Conservation (phyloP, 1,284 basidiomycete species). For the Wallemia mellicola region DNA sequence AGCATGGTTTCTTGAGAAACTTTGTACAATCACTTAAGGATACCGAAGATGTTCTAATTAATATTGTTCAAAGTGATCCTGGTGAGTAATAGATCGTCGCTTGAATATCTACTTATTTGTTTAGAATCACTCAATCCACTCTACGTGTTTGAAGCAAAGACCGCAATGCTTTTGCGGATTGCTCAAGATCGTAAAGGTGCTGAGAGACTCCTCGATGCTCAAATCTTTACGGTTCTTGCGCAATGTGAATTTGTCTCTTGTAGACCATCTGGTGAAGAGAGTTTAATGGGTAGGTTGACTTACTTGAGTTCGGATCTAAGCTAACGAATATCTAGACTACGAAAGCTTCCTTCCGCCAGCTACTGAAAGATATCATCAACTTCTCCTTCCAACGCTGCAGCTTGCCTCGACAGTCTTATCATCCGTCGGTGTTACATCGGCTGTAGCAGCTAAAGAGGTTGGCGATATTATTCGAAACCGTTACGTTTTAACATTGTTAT, state of each 20-base stretch:
- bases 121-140: constrained; percentile 62
- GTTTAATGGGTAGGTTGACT: constrained; percentile 35
- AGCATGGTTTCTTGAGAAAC: constrained; percentile 49
- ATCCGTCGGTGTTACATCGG: constrained; percentile 28
- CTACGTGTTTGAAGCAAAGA: constrained; percentile 84
- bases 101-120: constrained; percentile 4
- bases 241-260: constrained; percentile 66
- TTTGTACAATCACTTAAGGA: constrained; percentile 64
- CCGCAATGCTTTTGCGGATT: constrained; percentile 59
- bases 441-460: constrained; percentile 25
- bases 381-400: constrained; percentile 58
- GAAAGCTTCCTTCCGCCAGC: constrained; percentile 65
- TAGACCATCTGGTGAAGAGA: constrained; percentile 46
- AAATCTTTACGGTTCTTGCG: constrained; percentile 43
- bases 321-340: constrained; percentile 27
- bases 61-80: constrained; percentile 60
- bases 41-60: constrained; percentile 43
- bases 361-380: constrained; percentile 57
- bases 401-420: constrained; percentile 27
- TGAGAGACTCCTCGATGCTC: constrained; percentile 51
- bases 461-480: not conserved
- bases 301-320: too few relatives aligned
- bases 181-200: constrained; percentile 53
- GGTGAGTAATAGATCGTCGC: constrained; percentile 21
- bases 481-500: constrained; percentile 4